Evolutionary conservation across 345 rosid species (phyloP), one percentile per base, ranked within the genome.

Genomic region (Syzygium oleosum): DNA sequence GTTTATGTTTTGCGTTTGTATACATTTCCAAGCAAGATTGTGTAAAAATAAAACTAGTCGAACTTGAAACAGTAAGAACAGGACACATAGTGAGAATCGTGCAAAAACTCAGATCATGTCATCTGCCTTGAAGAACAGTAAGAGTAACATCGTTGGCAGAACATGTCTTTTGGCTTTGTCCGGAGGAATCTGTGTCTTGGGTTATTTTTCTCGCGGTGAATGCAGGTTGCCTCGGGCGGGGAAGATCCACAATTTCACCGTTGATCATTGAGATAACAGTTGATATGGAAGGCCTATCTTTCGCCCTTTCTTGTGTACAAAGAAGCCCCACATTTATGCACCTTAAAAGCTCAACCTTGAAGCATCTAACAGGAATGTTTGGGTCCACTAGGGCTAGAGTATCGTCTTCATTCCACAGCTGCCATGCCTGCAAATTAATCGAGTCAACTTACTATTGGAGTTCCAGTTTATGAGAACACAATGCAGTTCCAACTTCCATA

Each of bases 291-390:
- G 90, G 90, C 78, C 88, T 77, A 54, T 88, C 88, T 23, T 78
- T 54, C 17, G 46, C 88, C 16, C 43, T 84, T 51, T 89, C 85
- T 59, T 89, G 92, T 12, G 84, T 87, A 51, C 89, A 89, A n/a
- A 87, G 56, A 84, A 89, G 38, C 49, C 89, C 90, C 88, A 89
- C 89, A 43, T 89, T 77, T n/a, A 89, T 52, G 88, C 88, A 87
- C 85, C 88, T 85, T 6, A 22, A 29, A 21, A 88, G 58, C 73
- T 91, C 88, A 9, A 19, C 31, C 29, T 14, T 38, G 27, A 84
- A 84, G 56, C 22, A 27, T 46, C 34, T 46, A 25, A 27, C 85
- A 51, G 56, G 78, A 19, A 84, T 84, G 3, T 21, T 34, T 7
- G 79, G 79, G 68, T 91, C 88, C 49, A 86, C 16, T 27, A 90